phyloP scores from a whole-genome alignment of 768 basidiomycete genomes.

The Termitomyces eurrhizus region DNA sequence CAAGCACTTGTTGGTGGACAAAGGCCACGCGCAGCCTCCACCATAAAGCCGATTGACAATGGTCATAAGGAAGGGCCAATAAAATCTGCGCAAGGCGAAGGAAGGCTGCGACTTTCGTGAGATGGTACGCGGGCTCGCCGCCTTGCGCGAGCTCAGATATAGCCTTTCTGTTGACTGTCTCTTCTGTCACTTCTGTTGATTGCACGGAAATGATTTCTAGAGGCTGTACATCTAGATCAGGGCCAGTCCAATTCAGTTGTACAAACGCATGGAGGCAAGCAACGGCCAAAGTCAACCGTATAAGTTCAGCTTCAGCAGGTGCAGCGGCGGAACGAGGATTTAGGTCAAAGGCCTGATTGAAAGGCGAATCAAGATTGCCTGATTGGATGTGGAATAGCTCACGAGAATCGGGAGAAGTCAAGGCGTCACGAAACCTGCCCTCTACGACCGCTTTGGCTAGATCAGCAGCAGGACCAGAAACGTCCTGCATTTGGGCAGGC shows the following conservation, averaged over 20 bases:
- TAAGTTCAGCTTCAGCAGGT: conserved; percentile 41
- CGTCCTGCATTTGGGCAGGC: conserved; percentile 23
- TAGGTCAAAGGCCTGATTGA: conserved; percentile 35
- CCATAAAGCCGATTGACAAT: conserved; percentile 57
- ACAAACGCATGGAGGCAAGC: conserved; percentile 87
- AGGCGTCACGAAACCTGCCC: conserved; percentile 52
- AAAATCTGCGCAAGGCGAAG: conserved; percentile 75
- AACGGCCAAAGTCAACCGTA: conserved; percentile 63
- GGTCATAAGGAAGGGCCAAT: conserved; percentile 46
- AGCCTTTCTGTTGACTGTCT: conserved; percentile 59
- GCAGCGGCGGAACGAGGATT: conserved; percentile 11
- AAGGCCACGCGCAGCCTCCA: conserved; percentile 78
- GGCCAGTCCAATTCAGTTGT: conserved; percentile 96
- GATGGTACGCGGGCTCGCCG: conserved; percentile 97
- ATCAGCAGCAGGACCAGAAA: conserved; percentile 20
- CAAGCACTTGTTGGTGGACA: conserved; percentile 78
- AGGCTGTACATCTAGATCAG: conserved; percentile 63
- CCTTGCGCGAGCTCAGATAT: conserved; percentile 73
- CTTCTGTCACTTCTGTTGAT: conserved; percentile 34
- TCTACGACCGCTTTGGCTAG: conserved; percentile 55
- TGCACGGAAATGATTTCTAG: conserved; percentile 33
- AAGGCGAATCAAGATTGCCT: conserved; percentile 24
- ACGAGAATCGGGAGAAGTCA: conserved; percentile 42
- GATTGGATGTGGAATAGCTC: conserved; percentile 32
- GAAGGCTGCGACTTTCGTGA: conserved; percentile 63